A percentile compares a stretch with the other conserved stretches of the same genome.
Conservation (phyloP, 345 rosid genomes). For the Murraya koenigii region DNA sequence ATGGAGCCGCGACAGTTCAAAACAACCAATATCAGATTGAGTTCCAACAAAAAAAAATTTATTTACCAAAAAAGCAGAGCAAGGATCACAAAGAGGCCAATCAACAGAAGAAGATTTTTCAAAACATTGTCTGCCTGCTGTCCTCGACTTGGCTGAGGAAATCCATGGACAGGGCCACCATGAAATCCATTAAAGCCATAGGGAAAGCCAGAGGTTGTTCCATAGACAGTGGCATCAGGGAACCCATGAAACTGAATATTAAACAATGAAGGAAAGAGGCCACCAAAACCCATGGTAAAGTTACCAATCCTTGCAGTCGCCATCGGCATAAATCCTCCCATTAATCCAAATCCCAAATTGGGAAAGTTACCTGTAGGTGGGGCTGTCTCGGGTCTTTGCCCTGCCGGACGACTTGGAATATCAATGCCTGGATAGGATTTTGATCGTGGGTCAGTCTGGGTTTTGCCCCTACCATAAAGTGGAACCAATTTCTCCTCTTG, state of each 20-base stretch:
- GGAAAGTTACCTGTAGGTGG: constrained; percentile 49
- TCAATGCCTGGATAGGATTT: constrained; percentile 67
- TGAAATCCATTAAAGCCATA: constrained; percentile 48
- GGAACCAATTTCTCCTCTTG: constrained; percentile 92
- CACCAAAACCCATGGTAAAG: constrained; percentile 73
- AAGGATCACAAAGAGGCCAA: constrained; percentile 53
- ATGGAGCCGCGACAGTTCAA: background rate
- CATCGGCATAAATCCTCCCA: constrained; percentile 72
- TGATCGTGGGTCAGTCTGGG: constrained; percentile 64
- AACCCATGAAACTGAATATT: constrained; percentile 75
- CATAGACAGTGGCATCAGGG: constrained; percentile 62
- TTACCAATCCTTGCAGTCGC: constrained; percentile 66
- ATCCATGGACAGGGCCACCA: constrained; percentile 52
- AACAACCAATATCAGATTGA: background rate
- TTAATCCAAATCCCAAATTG: constrained; percentile 59
- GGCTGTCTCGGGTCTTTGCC: constrained; percentile 80
- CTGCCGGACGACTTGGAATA: constrained; percentile 66
- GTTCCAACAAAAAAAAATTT: constrained; percentile 1
- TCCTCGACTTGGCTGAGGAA: constrained; percentile 35
- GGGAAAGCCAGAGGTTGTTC: constrained; percentile 62
- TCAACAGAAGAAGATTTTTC: constrained; percentile 51
- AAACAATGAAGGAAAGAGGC: constrained; percentile 71
- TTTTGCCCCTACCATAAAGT: constrained; percentile 91
- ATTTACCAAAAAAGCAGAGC: constrained; percentile 54
- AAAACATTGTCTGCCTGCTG: constrained; percentile 53